A percentile compares a stretch with the other conserved stretches of the same genome.
phyloP scores from a whole-genome alignment of 768 basidiomycete genomes.

The Leucogyrophana mollusca region DNA sequence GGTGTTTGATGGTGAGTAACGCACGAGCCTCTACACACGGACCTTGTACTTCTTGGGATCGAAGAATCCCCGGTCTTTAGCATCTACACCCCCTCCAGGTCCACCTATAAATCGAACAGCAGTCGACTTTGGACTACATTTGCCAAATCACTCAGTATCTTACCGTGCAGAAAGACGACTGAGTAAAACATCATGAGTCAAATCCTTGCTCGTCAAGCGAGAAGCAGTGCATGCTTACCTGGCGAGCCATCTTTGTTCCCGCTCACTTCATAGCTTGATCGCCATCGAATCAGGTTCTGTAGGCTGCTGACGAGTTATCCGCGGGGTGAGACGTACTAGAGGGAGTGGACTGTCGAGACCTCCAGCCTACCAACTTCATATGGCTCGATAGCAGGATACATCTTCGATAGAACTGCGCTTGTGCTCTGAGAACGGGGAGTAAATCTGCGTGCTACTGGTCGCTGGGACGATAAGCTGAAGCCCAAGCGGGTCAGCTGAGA shows the following conservation, averaged over 20 bases:
- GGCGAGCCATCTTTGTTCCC: conserved; percentile 77
- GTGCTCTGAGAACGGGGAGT: too few relatives aligned
- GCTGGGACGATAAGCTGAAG: too few relatives aligned
- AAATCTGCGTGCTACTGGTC: too few relatives aligned
- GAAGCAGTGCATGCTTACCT: conserved; percentile 39
- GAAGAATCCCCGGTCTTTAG: conserved; percentile 75
- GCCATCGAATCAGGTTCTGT: conserved; percentile 1
- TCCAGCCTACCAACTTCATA: conserved; percentile 64
- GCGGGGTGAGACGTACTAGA: conserved; percentile 55
- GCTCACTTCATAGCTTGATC: conserved; percentile 71
- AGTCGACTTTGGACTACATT: too few relatives aligned
- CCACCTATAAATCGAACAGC: conserved; percentile 50
- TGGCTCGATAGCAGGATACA: conserved; percentile 72
- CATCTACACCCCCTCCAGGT: conserved; percentile 75
- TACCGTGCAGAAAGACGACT: conserved; percentile 84
- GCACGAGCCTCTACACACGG: too few relatives aligned
- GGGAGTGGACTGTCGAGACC: conserved; percentile 71
- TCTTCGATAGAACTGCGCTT: conserved; percentile 16
- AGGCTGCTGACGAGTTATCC: background rate
- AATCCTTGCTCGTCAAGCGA: conserved; percentile 3
- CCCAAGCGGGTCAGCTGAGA: too few relatives aligned
- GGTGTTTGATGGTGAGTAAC: too few relatives aligned
- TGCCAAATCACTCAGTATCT: conserved; percentile 9
- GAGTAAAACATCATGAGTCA: background rate
- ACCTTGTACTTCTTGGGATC: conserved; percentile 86